These are phyloP conservation scores for Taphrina betulina DNA, from an alignment of 1,139 yeast genomes.

Conservation along the genomic window DNA sequence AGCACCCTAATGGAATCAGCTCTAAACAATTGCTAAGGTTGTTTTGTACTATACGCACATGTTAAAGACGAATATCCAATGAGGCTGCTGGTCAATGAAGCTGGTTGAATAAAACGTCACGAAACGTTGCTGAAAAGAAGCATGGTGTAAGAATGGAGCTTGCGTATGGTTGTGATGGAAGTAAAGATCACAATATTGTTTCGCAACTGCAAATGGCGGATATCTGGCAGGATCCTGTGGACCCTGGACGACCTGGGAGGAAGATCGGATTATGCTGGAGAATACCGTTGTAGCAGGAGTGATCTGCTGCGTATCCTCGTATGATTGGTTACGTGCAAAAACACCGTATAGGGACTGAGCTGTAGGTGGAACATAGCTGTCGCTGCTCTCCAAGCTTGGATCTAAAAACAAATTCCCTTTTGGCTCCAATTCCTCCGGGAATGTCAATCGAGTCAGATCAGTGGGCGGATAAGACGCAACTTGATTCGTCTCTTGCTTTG, in stretches of 20 bases:
- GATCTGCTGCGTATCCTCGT: not conserved
- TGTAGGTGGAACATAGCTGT: conserved; percentile 15
- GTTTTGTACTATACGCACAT: not conserved
- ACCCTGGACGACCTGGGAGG: not conserved
- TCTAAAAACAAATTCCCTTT: conserved; percentile 26
- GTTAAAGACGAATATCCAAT: conserved; percentile 21
- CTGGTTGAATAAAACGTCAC: conserved; percentile 13
- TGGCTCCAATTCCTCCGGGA: conserved; percentile 29
- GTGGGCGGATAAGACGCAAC: not conserved
- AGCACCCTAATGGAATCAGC: conserved; percentile 13
- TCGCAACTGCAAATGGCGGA: conserved; percentile 22
- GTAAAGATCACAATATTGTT: conserved; percentile 12
- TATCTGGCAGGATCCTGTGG: conserved; percentile 1
- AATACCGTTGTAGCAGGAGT: conserved; percentile 14
- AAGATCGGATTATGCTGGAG: conserved; percentile 12
- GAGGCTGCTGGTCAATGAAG: conserved; percentile 19
- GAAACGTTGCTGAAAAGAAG: conserved; percentile 21
- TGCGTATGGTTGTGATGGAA: conserved; percentile 27
- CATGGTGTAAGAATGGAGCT: conserved; percentile 25
- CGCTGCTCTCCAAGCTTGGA: conserved; percentile 22
- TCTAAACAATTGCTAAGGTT: not conserved
- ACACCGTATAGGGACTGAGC: conserved; percentile 19
- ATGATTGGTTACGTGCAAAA: conserved; percentile 8
- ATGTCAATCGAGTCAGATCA: conserved; percentile 7
- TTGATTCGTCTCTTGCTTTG: not conserved